Evolutionary conservation across 768 basidiomycete species (phyloP), one percentile per base, ranked within the genome.

Genomic region (Gautieria morchelliformis): DNA sequence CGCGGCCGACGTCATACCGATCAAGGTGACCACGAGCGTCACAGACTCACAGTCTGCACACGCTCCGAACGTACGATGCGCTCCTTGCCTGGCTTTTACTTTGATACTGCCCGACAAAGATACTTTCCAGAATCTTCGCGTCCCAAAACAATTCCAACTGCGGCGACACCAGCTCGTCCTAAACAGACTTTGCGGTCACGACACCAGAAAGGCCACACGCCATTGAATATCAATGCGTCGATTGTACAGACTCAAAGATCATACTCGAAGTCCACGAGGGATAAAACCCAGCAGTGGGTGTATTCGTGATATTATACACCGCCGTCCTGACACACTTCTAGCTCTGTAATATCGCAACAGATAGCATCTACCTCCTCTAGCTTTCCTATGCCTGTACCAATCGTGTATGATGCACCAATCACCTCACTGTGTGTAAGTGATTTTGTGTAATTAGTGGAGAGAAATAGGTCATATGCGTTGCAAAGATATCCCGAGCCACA

Each of bases 41-140:
- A 27, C 27, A 5, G 27, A 3, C 27, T 27, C 27, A 27, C 27
- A 5, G 27, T 27, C 27, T 27, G 27, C 27, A 27, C 5, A 27
- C 27, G 27, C 45, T 46, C 45, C 24, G 45, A 46, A 46, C 48
- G n/a, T 17, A 49, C 48, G n/a, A 55, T 55, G 53, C 70, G 65
- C 56, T 69, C 77, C 12, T 71, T 83, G 11, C 79, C 82, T 51
- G 83, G 83, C 1, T 68, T 83, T 52, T 79, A 78, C 64, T 85
- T 75, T 70, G 81, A 85, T 63, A 64, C 70, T 58, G 64, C 65
- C 35, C 70, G 66, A 55, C 77, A 79, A 41, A 75, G 83, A 10
- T 84, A 85, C 65, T 85, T 83, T 62, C 79, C 83, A 22, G 35
- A 75, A 12, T 72, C 76, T 22, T 76, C 76, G 1, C 17, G 59